Percentiles rank a stretch among this genome's conserved stretches.
These are phyloP conservation scores for Cynanchum wilfordii DNA, from an alignment of 257 asterid species.

Conservation along the genomic window DNA sequence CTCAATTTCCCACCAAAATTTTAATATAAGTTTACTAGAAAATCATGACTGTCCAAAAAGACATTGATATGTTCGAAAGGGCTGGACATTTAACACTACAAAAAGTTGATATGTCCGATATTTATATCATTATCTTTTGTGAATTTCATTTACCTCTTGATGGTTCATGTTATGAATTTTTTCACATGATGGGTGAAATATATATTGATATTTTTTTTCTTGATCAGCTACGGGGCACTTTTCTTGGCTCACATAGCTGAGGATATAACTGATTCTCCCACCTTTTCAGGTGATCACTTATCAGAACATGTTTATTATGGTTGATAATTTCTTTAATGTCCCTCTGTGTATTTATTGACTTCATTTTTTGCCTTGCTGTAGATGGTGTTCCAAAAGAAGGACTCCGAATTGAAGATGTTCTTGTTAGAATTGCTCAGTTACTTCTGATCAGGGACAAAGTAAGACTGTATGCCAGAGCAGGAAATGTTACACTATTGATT, in stretches of 20 bases:
- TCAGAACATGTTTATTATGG: conserved; percentile 13
- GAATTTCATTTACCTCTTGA: neutral
- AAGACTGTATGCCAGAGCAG: conserved; percentile 22
- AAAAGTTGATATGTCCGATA: neutral
- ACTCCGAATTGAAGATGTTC: conserved; percentile 77
- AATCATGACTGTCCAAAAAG: too few relatives aligned
- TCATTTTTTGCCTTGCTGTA: conserved; percentile 31
- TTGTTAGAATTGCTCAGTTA: conserved; percentile 69
- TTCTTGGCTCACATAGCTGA: conserved; percentile 73
- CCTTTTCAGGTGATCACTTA: conserved; percentile 64
- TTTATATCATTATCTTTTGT: neutral
- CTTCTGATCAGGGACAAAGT: conserved; percentile 74
- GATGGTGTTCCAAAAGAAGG: conserved; percentile 99
- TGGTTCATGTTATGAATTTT: conserved; percentile 1
- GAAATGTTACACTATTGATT: neutral
- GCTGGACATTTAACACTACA: too few relatives aligned
- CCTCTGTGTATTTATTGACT: conserved; percentile 21
- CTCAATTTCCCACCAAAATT: too few relatives aligned
- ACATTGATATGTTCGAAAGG: too few relatives aligned
- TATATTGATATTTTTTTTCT: neutral
- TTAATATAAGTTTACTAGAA: too few relatives aligned
- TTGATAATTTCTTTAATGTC: conserved; percentile 11
- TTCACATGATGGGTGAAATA: conserved; percentile 1
- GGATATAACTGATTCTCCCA: conserved; percentile 59
- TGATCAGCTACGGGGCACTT: conserved; percentile 64